These are phyloP conservation scores for Monosporozyma solicola DNA, from an alignment of 805 yeast species.

Conservation along the genomic window DNA sequence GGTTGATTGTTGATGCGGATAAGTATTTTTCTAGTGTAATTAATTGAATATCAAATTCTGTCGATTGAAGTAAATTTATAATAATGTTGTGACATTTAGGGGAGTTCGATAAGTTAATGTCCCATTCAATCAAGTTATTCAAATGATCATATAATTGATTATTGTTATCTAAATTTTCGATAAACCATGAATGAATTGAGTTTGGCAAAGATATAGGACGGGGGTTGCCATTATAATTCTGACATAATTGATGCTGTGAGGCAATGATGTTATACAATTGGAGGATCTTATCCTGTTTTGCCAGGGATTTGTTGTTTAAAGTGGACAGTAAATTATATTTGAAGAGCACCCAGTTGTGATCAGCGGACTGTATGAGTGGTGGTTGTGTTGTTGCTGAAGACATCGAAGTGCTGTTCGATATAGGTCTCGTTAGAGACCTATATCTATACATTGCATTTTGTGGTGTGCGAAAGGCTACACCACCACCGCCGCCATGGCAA, in stretches of 20 bases:
- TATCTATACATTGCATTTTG: background rate
- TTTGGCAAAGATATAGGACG: constrained; percentile 10
- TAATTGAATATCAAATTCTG: constrained; percentile 20
- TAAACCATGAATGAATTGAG: constrained; percentile 24
- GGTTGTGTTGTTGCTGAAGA: background rate
- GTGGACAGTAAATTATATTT: background rate
- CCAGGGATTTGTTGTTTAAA: background rate
- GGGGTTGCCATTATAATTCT: background rate
- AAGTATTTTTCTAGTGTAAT: constrained; percentile 23
- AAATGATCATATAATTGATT: constrained; percentile 18
- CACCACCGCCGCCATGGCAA: too few species aligned
- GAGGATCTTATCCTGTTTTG: background rate
- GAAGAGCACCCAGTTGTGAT: background rate
- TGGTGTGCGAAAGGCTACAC: background rate
- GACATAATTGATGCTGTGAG: background rate
- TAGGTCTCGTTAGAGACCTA: background rate
- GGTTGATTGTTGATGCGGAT: background rate
- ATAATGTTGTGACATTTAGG: constrained; percentile 7
- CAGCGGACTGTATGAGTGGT: background rate
- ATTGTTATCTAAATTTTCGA: constrained; percentile 8
- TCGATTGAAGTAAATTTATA: constrained; percentile 19
- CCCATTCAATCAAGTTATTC: constrained; percentile 18
- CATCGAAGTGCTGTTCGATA: background rate
- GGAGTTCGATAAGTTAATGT: constrained; percentile 15
- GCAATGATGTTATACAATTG: background rate